These are phyloP conservation scores for Rhizophagus clarus DNA, from an alignment of 192 early-diverging fungal genomes.

Conservation along the genomic window DNA sequence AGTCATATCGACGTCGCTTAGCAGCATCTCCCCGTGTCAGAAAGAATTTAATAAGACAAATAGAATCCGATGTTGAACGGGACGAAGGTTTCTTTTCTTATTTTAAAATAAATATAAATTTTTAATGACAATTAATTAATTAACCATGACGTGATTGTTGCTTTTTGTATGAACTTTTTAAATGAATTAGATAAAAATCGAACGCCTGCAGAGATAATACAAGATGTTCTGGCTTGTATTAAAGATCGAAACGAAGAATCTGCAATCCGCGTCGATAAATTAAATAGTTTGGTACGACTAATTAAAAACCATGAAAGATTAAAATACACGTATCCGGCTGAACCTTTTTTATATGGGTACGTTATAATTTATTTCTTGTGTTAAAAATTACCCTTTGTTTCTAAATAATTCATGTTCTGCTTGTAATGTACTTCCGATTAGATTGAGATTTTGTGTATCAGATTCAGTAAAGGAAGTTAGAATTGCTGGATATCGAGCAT, in stretches of 20 bases:
- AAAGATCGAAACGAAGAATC: conserved; percentile 23
- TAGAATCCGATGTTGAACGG: conserved; percentile 28
- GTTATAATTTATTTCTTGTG: neutral
- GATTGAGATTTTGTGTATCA: conserved; percentile 30
- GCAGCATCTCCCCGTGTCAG: conserved; percentile 17
- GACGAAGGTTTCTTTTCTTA: conserved; percentile 23
- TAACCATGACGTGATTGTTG: no score
- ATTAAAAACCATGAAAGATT: conserved; percentile 34
- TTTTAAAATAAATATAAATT: neutral
- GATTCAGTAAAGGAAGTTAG: conserved; percentile 33
- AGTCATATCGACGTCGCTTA: neutral
- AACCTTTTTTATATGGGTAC: conserved; percentile 27
- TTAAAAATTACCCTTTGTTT: neutral
- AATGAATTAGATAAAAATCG: conserved; percentile 23
- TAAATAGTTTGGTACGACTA: conserved; percentile 26
- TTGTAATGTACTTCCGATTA: neutral
- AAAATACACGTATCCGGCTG: conserved; percentile 29
- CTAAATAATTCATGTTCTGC: neutral
- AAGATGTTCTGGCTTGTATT: conserved; percentile 29
- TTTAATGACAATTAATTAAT: neutral
- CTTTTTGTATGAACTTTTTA: neutral
- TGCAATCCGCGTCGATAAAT: conserved; percentile 10
- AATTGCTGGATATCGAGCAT: conserved; percentile 31
- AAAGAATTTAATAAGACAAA: conserved; percentile 26
- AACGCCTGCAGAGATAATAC: conserved; percentile 32